A percentile compares a stretch with the other conserved stretches of the same genome.
Evolutionary conservation across 2,329 filamentous ascomycete genomes (phyloP).

Genomic region (Ceratocystis colombiana): DNA sequence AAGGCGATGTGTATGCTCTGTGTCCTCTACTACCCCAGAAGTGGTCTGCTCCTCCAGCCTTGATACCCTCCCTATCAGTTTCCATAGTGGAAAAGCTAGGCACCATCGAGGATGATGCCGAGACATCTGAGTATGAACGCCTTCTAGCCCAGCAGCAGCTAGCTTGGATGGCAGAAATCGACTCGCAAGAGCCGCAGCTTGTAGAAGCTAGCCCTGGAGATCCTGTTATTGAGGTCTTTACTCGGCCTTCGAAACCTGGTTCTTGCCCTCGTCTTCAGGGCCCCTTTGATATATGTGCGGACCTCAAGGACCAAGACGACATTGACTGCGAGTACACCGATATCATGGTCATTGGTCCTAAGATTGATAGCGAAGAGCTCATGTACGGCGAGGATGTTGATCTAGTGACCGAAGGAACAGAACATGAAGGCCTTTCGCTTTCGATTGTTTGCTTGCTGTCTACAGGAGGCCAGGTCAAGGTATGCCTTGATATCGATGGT

Average conservation of each 20-base stretch:
- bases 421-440: conserved; percentile 51
- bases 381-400: conserved; percentile 57
- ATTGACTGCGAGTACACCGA: conserved; percentile 49
- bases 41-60: conserved; percentile 67
- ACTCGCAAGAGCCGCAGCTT: conserved; percentile 51
- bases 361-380: conserved; percentile 49
- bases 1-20: conserved; percentile 85
- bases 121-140: conserved; percentile 43
- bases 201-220: conserved; percentile 43
- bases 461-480: conserved; percentile 49
- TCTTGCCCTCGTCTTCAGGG: conserved; percentile 51
- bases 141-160: conserved; percentile 54
- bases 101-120: conserved; percentile 50
- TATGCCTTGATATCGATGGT: conserved; percentile 52
- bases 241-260: conserved; percentile 47
- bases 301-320: conserved; percentile 48
- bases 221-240: conserved; percentile 45
- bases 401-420: conserved; percentile 46
- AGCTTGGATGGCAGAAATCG: conserved; percentile 57
- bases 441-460: conserved; percentile 51
- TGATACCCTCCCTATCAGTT: conserved; percentile 73
- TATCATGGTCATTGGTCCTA: conserved; percentile 53
- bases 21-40: conserved; percentile 80
- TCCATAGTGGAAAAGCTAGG: conserved; percentile 67
- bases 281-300: conserved; percentile 48